phyloP scores from a whole-genome alignment of 768 basidiomycete genomes.

The Cantharellus anzutake region DNA sequence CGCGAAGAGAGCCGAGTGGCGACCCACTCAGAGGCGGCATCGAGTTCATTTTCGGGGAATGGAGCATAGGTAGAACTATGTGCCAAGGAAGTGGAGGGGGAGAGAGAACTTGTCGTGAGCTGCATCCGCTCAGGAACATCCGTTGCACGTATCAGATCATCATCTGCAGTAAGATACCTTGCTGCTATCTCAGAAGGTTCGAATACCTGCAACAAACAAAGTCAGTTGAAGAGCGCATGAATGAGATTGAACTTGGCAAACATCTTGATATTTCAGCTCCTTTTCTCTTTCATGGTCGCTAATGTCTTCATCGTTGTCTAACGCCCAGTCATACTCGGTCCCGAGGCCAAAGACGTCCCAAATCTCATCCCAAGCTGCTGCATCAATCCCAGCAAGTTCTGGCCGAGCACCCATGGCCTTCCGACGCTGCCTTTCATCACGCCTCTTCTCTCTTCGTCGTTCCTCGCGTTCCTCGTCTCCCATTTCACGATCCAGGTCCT shows the following conservation, averaged over 20 bases:
- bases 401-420: constrained; percentile 47
- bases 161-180: constrained; percentile 77
- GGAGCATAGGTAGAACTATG: constrained; percentile 31
- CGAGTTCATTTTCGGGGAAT: constrained; percentile 52
- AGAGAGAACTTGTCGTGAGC: constrained; percentile 69
- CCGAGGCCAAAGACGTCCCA: constrained; percentile 94
- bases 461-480: constrained; percentile 64
- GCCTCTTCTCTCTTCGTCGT: constrained; percentile 42
- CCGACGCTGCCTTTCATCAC: constrained; percentile 47
- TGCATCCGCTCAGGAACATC: constrained; percentile 97
- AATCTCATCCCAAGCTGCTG: constrained; percentile 87
- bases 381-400: constrained; percentile 63
- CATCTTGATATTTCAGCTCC: constrained; percentile 75
- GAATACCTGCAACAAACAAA: constrained; percentile 47
- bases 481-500: constrained; percentile 35
- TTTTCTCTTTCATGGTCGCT: constrained; percentile 36
- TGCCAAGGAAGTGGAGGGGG: constrained; percentile 33
- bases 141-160: constrained; percentile 73
- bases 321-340: constrained; percentile 88
- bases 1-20: constrained; percentile 52
- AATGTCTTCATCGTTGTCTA: constrained; percentile 57
- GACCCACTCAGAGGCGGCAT: constrained; percentile 77
- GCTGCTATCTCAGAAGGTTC: constrained; percentile 92
- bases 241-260: constrained; percentile 20
- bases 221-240: constrained; percentile 3